phyloP scores from a whole-genome alignment of 805 yeast genomes.

The Naumovozyma castellii region DNA sequence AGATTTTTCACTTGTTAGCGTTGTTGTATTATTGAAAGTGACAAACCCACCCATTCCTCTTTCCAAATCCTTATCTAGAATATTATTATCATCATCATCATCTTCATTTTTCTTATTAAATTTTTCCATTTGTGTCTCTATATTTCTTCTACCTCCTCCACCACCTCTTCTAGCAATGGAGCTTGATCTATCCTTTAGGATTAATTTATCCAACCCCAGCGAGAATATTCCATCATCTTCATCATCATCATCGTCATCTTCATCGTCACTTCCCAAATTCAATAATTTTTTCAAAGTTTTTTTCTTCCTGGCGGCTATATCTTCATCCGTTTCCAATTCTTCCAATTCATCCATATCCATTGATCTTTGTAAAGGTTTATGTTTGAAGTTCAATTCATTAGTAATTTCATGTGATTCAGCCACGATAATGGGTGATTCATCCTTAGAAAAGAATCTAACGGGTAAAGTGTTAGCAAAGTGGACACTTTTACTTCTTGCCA shows the following conservation, averaged over 20 bases:
- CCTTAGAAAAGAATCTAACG: slow-evolving; percentile 61
- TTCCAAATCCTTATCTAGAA: not conserved
- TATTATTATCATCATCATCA: not conserved
- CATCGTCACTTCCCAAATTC: not conserved
- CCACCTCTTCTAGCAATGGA: not conserved
- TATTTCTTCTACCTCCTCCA: not conserved
- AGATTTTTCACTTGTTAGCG: not conserved
- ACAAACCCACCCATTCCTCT: not conserved
- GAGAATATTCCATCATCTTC: slow-evolving; percentile 1
- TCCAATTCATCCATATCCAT: not conserved
- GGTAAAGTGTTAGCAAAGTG: slow-evolving; percentile 68
- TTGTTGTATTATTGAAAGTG: not conserved
- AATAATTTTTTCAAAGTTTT: slow-evolving; percentile 1
- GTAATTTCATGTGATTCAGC: not conserved
- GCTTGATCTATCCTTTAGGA: not conserved
- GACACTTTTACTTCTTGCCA: slow-evolving; percentile 54
- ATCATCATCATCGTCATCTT: not conserved
- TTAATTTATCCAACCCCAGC: not conserved
- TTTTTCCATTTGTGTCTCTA: not conserved
- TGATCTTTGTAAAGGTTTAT: slow-evolving; percentile 7
- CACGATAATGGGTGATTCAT: slow-evolving; percentile 71
- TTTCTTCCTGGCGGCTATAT: not conserved
- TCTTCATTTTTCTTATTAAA: not conserved
- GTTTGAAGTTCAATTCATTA: slow-evolving; percentile 21
- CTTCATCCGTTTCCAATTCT: not conserved